These are phyloP conservation scores for Knoxdaviesia proteae DNA, from an alignment of 2,329 filamentous ascomycete species.

Conservation along the genomic window DNA sequence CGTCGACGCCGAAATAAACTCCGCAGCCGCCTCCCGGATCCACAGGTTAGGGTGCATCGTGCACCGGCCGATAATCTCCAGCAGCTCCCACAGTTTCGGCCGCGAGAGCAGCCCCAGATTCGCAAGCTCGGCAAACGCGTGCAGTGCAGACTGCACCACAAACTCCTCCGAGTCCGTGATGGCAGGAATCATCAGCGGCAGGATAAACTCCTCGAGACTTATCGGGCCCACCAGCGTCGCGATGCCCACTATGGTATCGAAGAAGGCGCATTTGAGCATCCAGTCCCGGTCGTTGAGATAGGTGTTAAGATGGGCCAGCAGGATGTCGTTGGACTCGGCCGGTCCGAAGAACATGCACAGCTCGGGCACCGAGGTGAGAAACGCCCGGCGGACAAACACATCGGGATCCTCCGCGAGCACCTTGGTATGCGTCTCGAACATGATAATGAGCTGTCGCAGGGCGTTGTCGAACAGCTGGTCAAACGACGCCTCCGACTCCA, in stretches of 20 bases:
- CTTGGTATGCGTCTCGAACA: conserved; percentile 79
- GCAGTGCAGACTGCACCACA: conserved; percentile 75
- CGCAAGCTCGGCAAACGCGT: conserved; percentile 74
- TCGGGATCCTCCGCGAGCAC: conserved; percentile 73
- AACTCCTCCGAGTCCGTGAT: conserved; percentile 84
- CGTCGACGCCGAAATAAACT: conserved; percentile 62
- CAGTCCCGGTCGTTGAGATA: conserved; percentile 94
- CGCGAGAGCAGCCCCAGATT: conserved; percentile 72
- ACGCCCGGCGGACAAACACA: conserved; percentile 70
- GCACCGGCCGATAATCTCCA: conserved; percentile 66
- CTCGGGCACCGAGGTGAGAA: conserved; percentile 75
- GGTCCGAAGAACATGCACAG: conserved; percentile 91
- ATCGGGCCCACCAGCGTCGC: conserved; percentile 75
- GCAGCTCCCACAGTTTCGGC: conserved; percentile 67
- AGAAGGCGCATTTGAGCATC: conserved; percentile 92
- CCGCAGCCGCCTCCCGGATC: conserved; percentile 76
- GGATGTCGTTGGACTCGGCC: conserved; percentile 82
- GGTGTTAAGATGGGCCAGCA: conserved; percentile 87
- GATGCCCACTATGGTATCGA: conserved; percentile 85
- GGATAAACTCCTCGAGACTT: conserved; percentile 81
- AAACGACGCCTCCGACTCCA: conserved; percentile 46
- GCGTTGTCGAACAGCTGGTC: conserved; percentile 75
- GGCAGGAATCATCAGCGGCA: conserved; percentile 89
- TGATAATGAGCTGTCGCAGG: conserved; percentile 58
- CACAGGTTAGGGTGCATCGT: conserved; percentile 87